Base-by-base conservation (phyloP, 2,329 filamentous ascomycete species). In the Calonectria pteridis region DNA sequence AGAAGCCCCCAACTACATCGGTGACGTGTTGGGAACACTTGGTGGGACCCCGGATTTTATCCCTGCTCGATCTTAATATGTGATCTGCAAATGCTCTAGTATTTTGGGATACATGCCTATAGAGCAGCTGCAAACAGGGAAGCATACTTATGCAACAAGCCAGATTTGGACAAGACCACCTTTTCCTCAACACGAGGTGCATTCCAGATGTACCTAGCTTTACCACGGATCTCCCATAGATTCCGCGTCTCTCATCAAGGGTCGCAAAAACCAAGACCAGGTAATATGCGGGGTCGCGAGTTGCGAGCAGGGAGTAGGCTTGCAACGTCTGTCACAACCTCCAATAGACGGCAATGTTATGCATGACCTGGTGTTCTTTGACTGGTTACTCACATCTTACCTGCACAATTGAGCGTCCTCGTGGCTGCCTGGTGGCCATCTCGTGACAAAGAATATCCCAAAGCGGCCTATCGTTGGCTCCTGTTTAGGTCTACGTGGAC, bases 21-120 rank as follows among this genome's bases (percentile, higher is more conserved):
- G 75, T 20, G 75, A 77, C 43, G 62, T 75, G 18, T 46, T 77
- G 29, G 75, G 75, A 20, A 75, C 73, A 13, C 72, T 75, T 11
- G 75, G 75, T 23, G 71, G 73, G 20, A 71, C 64, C 18, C 75
- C 75, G 9, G 69, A 74, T 16, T 77, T 73, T 35, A 70, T 62
- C 43, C 65, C 70, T 26, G 26, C 37, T 16, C 37, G 26, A 16
- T 29, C 37, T 23, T 64, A 46, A 26, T 13, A 13, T 5, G 20
- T 13, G 43, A 23, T 46, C 43, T 46, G 9, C n/a, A 23, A n/a
- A 23, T 23, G 1, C 43, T 46, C 9, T 46, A 4, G 43, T 13
- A 13, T 23, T 46, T 46, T 40, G 4, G 7, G 40, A n/a, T 20
- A 6, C 4, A n/a, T 46, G 20, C 18, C 18, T 9, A n/a, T 46